These are phyloP conservation scores for Acmispon strigosus DNA, from an alignment of 306 rosid genomes.

Conservation along the genomic window DNA sequence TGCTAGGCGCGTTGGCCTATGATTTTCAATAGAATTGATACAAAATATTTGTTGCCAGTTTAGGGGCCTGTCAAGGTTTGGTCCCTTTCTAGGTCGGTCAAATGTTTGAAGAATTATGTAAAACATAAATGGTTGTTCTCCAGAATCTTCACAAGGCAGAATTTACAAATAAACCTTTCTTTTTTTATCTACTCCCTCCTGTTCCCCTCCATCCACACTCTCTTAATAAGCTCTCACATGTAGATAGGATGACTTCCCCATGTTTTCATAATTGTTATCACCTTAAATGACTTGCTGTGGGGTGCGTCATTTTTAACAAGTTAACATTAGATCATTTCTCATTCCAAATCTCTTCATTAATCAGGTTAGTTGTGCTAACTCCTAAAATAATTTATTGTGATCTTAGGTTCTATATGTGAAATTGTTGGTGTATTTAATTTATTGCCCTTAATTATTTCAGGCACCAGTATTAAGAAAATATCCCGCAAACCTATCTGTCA, in stretches of 20 bases:
- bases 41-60: neutral
- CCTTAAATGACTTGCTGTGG: neutral
- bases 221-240: neutral
- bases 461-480: slow-evolving; percentile 74
- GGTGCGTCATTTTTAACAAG: neutral
- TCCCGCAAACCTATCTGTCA: slow-evolving; percentile 75
- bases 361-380: neutral
- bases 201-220: neutral
- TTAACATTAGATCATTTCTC: neutral
- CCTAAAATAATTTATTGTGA: neutral
- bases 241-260: neutral
- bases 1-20: neutral
- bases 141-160: neutral
- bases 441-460: slow-evolving; percentile 36
- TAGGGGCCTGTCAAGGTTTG: neutral
- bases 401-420: neutral
- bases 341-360: neutral
- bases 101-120: neutral
- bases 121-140: neutral
- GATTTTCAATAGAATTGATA: neutral
- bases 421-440: slow-evolving; percentile 1
- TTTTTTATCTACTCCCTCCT: neutral
- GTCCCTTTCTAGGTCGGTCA: neutral
- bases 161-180: neutral
- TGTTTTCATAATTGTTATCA: neutral